Evolutionary conservation across 331 rosid species (phyloP), one percentile per base, ranked within the genome.

Genomic region (Rhamnella rubrinervis): DNA sequence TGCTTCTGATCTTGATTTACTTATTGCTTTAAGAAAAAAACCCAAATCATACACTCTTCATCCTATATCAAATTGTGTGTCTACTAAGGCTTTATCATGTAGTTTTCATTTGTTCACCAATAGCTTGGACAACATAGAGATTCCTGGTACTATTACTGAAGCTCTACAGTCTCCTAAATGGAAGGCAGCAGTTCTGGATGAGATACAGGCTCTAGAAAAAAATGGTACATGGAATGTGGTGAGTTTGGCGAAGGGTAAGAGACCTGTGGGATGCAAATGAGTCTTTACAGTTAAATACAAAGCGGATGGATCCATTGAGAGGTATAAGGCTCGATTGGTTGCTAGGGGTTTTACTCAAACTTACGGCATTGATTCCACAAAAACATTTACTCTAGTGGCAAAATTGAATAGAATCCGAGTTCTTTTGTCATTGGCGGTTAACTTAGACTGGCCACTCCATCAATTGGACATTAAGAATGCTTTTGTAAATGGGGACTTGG

Each of bases 341-440:
- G 71, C 26, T 2, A 50, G n/a, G n/a, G 71, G 60, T 17, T 66
- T 2, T 49, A 66, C 44, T 1, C 44, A 66, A 49, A 65, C 58
- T 1, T 50, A 47, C 49, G 44, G 19, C 4, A 25, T 46, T 5
- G 41, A 46, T 6, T 66, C 9, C 19, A 3, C 8, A 2, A 7
- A 66, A 26, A 13, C 18, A 1, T 66, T 66, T 8, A 8, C 28
- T 11, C 44, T 28, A 16, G 61, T 50, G 1, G 60, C 46, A 7
- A 66, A 66, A 6, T 3, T 52, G 2, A 49, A 28, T 18, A 49
- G 46, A 1, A 19, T 66, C 2, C 5, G 61, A 13, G 16, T 66
- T 3, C 13, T 55, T 1, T 4, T 68, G 2, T 15, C 55, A 0
- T 12, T 68, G 0, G 55, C 65, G 11, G 44, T 15, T 1, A 66